Evolutionary conservation across 257 asterid species (phyloP).

Genomic region (Penstemon newberryi): DNA sequence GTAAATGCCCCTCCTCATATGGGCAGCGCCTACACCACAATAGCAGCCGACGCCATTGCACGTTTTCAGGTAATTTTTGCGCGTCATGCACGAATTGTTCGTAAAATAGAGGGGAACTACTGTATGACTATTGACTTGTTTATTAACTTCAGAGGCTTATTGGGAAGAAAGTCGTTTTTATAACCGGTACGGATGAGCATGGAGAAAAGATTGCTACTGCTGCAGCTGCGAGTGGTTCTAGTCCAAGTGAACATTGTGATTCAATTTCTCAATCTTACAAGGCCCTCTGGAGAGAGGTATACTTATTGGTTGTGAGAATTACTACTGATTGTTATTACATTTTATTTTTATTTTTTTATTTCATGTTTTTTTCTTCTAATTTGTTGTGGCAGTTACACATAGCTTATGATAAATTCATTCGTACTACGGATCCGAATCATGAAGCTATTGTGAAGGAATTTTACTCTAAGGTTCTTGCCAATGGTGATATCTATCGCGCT

Average conservation of each 20-base stretch:
- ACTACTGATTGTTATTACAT: neutral
- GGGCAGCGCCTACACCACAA: slow-evolving; percentile 98
- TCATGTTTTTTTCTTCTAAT: slow-evolving; percentile 19
- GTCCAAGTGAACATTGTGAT: slow-evolving; percentile 81
- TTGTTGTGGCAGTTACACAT: slow-evolving; percentile 66
- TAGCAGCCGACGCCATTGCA: slow-evolving; percentile 92
- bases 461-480: slow-evolving; percentile 76
- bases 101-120: too few species aligned
- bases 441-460: slow-evolving; percentile 85
- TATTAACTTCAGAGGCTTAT: slow-evolving; percentile 63
- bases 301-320: neutral
- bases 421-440: slow-evolving; percentile 82
- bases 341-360: slow-evolving; percentile 5
- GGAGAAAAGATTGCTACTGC: slow-evolving; percentile 96
- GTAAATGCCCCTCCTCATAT: slow-evolving; percentile 98
- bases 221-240: slow-evolving; percentile 73
- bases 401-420: slow-evolving; percentile 81
- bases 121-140: too few species aligned
- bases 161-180: slow-evolving; percentile 74
- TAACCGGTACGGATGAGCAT: slow-evolving; percentile 97
- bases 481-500: slow-evolving; percentile 87
- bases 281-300: slow-evolving; percentile 82
- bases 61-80: slow-evolving; percentile 73
- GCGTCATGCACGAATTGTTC: too few species aligned
- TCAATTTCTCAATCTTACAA: slow-evolving; percentile 68